A percentile compares a stretch with the other conserved stretches of the same genome.
These are phyloP conservation scores for Acacia acuminata DNA, from an alignment of 306 rosid genomes.

Conservation along the genomic window DNA sequence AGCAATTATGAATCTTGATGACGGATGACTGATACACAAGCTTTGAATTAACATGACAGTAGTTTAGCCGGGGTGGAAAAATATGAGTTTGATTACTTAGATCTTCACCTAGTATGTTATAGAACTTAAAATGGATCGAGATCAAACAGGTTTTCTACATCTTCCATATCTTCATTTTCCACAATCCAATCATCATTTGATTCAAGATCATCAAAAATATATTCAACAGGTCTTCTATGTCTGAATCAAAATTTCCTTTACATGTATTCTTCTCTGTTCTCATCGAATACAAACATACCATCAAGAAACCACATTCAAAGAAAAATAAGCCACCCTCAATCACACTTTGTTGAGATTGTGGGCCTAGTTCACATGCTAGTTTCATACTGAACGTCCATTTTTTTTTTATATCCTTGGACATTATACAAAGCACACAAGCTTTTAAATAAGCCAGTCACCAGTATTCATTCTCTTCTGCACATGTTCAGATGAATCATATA, in stretches of 20 bases:
- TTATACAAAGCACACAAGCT: neutral
- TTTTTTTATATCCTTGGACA: neutral
- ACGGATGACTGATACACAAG: slow-evolving; percentile 25
- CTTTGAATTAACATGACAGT: neutral
- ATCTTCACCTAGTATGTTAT: neutral
- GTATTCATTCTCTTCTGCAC: neutral
- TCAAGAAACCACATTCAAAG: slow-evolving; percentile 18
- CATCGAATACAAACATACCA: too few species aligned
- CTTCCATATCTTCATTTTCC: too few species aligned
- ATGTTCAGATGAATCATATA: neutral
- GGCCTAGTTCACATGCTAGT: slow-evolving; percentile 1
- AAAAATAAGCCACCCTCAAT: slow-evolving; percentile 10
- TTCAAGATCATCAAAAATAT: too few species aligned
- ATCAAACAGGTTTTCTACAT: slow-evolving; percentile 4
- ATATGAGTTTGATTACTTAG: neutral
- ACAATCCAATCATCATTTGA: too few species aligned
- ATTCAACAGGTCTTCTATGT: too few species aligned
- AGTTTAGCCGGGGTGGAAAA: neutral
- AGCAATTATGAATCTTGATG: neutral
- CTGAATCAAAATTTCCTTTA: too few species aligned
- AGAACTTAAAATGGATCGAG: neutral
- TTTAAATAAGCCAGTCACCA: neutral
- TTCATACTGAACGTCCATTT: slow-evolving; percentile 19
- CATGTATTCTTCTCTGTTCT: too few species aligned
- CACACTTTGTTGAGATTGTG: neutral